These are phyloP conservation scores for Malassezia globosa DNA, from an alignment of 1,284 basidiomycete species.

Conservation along the genomic window DNA sequence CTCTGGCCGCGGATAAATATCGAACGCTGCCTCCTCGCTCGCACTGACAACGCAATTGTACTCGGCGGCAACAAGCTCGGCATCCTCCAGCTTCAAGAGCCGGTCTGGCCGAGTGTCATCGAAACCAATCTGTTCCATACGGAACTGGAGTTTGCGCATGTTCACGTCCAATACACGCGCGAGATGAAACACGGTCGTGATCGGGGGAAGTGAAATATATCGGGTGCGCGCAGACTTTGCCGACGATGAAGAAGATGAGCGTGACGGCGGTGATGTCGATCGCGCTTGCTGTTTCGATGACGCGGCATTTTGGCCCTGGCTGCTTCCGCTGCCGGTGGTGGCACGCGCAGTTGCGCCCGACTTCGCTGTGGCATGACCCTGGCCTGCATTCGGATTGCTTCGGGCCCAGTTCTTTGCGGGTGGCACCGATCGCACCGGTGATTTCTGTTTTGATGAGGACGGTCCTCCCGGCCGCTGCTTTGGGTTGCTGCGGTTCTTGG, in stretches of 20 bases:
- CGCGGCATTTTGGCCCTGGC: no score
- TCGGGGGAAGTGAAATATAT: constrained; percentile 24
- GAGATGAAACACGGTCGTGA: constrained; percentile 32
- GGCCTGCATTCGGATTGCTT: no score
- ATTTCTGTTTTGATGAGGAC: no score
- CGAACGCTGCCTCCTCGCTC: constrained; percentile 34
- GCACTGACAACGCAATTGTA: constrained; percentile 29
- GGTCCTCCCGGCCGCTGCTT: no score
- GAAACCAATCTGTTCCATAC: constrained; percentile 34
- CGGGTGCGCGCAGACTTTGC: no score
- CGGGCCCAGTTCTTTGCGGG: constrained; percentile 11
- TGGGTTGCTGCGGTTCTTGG: no score
- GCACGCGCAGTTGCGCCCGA: no score
- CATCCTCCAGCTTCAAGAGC: constrained; percentile 38
- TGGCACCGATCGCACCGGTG: constrained; percentile 2
- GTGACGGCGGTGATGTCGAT: no score
- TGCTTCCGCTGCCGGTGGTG: background rate
- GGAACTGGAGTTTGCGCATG: constrained; percentile 27
- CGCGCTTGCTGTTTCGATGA: background rate
- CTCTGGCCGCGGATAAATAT: constrained; percentile 33
- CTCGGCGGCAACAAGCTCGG: constrained; percentile 39
- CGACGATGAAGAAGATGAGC: no score
- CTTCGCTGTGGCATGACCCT: background rate
- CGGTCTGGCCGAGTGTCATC: constrained; percentile 34
- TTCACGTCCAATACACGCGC: constrained; percentile 26